phyloP scores from a whole-genome alignment of 1,284 basidiomycete genomes.

The Phaffia rhodozyma region DNA sequence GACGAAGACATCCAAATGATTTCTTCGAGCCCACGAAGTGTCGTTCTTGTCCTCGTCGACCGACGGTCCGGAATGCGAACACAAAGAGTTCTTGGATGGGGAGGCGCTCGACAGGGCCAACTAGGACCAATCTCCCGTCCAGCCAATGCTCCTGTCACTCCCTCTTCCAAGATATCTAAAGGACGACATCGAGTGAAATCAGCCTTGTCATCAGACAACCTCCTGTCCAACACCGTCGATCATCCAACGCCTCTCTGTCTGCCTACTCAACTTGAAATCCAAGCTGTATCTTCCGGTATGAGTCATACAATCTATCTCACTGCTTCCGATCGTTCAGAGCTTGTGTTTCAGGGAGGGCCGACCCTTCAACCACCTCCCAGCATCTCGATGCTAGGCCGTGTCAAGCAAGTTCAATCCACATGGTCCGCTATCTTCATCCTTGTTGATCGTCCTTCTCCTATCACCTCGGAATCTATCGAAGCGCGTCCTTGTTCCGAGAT shows the following conservation, averaged over 20 bases:
- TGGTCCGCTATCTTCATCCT: constrained; percentile 71
- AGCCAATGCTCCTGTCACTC: no score
- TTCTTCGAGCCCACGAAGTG: constrained; percentile 59
- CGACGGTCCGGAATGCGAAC: background rate
- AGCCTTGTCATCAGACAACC: no score
- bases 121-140: constrained; percentile 12
- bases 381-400: constrained; percentile 48
- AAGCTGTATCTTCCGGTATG: no score
- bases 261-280: no score
- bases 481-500: no score
- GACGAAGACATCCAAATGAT: constrained; percentile 34
- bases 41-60: constrained; percentile 41
- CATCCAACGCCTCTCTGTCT: no score
- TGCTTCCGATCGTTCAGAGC: constrained; percentile 41
- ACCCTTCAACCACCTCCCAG: constrained; percentile 27
- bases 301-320: no score
- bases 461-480: no score
- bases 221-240: no score
- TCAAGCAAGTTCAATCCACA: constrained; percentile 46
- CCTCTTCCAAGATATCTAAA: no score
- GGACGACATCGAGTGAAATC: no score
- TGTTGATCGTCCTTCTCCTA: background rate
- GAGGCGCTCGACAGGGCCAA: constrained; percentile 62
- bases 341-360: constrained; percentile 30
- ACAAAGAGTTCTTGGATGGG: constrained; percentile 59